phyloP scores from a whole-genome alignment of 176 grass and related monocot species.

The Tillandsia leiboldiana region DNA sequence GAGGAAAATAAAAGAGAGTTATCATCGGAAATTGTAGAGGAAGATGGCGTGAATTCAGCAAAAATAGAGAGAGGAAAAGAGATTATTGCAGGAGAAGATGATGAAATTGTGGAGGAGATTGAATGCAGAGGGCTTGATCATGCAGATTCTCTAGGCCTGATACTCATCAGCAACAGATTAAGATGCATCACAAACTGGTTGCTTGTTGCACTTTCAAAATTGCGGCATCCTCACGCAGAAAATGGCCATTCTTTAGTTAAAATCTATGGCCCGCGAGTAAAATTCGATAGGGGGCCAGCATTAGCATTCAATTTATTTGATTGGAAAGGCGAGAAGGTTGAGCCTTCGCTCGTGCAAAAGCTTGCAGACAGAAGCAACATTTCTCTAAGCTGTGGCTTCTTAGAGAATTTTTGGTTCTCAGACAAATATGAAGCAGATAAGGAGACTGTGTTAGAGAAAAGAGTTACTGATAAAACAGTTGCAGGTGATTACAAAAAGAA shows the following conservation, averaged over 20 bases:
- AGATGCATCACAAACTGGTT: constrained; percentile 89
- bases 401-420: constrained; percentile 64
- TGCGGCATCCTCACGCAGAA: constrained; percentile 51
- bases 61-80: background rate
- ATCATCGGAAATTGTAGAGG: background rate
- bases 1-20: constrained; percentile 9
- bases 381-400: constrained; percentile 66
- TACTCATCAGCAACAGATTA: constrained; percentile 59
- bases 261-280: constrained; percentile 66
- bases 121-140: constrained; percentile 79
- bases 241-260: constrained; percentile 45
- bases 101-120: constrained; percentile 31
- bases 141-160: constrained; percentile 57
- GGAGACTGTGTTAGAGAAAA: constrained; percentile 34
- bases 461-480: background rate
- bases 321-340: constrained; percentile 73
- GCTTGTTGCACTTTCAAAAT: constrained; percentile 62
- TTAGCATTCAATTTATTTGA: constrained; percentile 92
- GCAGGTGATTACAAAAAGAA: constrained; percentile 17
- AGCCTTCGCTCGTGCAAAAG: constrained; percentile 72
- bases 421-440: constrained; percentile 46
- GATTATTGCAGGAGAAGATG: background rate
- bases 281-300: constrained; percentile 67
- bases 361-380: constrained; percentile 80
- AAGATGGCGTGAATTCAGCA: background rate